phyloP scores from a whole-genome alignment of 2,329 filamentous ascomycete species.

The Xylariaceae sp. region DNA sequence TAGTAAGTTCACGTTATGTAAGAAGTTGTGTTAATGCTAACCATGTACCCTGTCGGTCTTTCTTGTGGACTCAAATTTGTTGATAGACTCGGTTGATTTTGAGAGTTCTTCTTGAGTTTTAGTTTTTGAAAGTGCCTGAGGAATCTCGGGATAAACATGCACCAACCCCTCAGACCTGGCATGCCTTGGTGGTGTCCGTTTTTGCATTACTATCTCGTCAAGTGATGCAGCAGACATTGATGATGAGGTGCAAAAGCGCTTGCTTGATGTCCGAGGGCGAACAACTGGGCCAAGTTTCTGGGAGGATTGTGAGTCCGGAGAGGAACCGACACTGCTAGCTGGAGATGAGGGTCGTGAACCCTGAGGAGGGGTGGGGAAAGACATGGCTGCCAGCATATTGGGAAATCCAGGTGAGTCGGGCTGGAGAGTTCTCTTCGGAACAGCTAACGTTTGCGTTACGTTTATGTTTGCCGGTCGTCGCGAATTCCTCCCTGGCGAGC shows the following conservation, averaged over 20 bases:
- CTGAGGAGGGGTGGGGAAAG: constrained; percentile 26
- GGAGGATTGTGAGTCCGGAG: constrained; percentile 6
- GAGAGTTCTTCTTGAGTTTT: no score
- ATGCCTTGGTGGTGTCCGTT: neutral
- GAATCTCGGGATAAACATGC: neutral
- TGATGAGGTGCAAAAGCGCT: constrained; percentile 15
- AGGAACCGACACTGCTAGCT: constrained; percentile 12
- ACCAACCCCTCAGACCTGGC: constrained; percentile 1
- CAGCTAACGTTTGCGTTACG: constrained; percentile 14
- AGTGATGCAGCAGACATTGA: constrained; percentile 17
- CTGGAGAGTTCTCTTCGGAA: constrained; percentile 17
- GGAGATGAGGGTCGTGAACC: constrained; percentile 21
- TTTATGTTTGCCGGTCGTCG: constrained; percentile 10
- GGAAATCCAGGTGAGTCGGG: constrained; percentile 31
- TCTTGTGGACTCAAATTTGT: no score
- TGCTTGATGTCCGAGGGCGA: constrained; percentile 23
- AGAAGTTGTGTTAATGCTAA: no score
- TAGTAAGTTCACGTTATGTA: no score
- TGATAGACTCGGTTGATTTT: no score
- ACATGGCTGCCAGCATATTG: constrained; percentile 27
- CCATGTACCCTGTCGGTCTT: no score
- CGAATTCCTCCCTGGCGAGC: neutral
- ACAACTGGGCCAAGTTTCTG: constrained; percentile 7
- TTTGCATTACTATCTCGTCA: constrained; percentile 23
- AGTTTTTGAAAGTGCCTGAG: no score